These are phyloP conservation scores for Komagataella kurtzmanii DNA, from an alignment of 805 yeast genomes.

Conservation along the genomic window DNA sequence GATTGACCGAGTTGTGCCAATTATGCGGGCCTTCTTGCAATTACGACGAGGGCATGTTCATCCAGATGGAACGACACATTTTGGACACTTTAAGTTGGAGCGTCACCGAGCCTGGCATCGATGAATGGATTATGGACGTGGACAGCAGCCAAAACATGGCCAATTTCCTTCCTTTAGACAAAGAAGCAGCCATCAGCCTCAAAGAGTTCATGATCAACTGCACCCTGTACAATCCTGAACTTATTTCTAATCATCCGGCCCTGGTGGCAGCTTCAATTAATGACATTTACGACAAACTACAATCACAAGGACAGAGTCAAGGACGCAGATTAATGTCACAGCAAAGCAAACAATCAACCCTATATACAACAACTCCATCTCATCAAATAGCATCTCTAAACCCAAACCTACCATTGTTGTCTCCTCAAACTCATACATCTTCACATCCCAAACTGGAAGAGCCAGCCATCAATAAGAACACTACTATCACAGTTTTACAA, in stretches of 20 bases:
- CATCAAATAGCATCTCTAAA: neutral
- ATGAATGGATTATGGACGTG: conserved; percentile 29
- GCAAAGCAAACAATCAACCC: neutral
- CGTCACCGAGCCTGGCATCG: conserved; percentile 47
- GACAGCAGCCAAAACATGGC: conserved; percentile 28
- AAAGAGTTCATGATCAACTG: conserved; percentile 37
- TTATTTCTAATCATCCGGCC: conserved; percentile 23
- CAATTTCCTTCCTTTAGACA: conserved; percentile 14
- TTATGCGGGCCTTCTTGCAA: conserved; percentile 53
- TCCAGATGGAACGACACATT: conserved; percentile 71
- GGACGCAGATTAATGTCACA: neutral
- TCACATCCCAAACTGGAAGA: neutral
- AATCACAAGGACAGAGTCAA: neutral
- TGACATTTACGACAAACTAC: conserved; percentile 3
- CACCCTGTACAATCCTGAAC: conserved; percentile 31
- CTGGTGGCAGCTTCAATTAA: conserved; percentile 7
- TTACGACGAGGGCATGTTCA: conserved; percentile 45
- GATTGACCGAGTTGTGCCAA: conserved; percentile 55
- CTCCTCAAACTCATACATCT: neutral
- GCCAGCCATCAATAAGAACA: neutral
- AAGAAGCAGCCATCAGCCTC: conserved; percentile 25
- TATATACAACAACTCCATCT: neutral
- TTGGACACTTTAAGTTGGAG: conserved; percentile 62
- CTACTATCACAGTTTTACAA: neutral
- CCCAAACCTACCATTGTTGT: neutral